Conservation (phyloP, 495 filamentous ascomycete genomes). For the Xylaria curta region DNA sequence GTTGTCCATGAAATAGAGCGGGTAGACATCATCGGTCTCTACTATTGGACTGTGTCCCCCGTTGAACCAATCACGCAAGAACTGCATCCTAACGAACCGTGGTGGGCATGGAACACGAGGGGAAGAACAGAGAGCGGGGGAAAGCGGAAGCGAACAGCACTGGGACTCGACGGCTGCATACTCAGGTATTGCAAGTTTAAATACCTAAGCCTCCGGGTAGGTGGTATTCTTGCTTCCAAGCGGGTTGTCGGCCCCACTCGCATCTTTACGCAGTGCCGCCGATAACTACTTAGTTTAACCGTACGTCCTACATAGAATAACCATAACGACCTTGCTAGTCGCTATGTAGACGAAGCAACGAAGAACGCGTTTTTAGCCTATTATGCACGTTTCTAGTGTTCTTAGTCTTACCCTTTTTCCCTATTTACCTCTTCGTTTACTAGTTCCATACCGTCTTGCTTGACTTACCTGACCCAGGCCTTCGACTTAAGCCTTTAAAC, state of each 20-base stretch:
- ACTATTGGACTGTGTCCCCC: neutral
- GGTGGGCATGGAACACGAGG: neutral
- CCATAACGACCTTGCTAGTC: neutral
- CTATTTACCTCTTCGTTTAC: no score
- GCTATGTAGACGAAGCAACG: neutral
- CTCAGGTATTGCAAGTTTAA: neutral
- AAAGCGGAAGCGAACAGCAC: neutral
- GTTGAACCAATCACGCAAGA: neutral
- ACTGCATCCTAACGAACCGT: neutral
- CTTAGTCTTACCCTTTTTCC: neutral
- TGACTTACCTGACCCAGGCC: neutral
- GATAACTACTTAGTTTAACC: neutral
- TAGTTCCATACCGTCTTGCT: no score
- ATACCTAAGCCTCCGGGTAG: neutral
- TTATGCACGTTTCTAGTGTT: neutral
- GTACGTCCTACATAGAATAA: neutral
- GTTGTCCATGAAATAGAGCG: conserved; percentile 21
- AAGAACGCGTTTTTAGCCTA: neutral
- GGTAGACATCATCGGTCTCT: conserved; percentile 24
- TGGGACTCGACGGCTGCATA: neutral
- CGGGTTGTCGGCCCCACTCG: neutral
- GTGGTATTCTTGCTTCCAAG: neutral
- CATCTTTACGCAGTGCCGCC: neutral
- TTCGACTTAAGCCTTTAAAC: neutral
- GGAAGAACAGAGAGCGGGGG: neutral